Evolutionary conservation across 2,329 filamentous ascomycete genomes (phyloP).

Genomic region (Monilinia laxa): DNA sequence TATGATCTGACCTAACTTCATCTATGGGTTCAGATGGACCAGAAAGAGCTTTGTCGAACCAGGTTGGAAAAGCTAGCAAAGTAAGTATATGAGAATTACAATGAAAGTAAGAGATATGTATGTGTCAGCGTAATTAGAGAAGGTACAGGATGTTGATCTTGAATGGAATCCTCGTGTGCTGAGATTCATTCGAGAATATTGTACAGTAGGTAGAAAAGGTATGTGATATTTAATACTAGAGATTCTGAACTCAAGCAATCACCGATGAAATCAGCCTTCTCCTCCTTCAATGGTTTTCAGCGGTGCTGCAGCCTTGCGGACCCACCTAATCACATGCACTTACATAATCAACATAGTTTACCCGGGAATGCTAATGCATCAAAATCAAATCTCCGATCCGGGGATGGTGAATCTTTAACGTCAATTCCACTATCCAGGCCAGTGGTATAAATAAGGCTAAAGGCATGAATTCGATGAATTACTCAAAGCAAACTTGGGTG

Average conservation of each 20-base stretch:
- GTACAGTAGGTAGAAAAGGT: conserved; percentile 8
- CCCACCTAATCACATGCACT: conserved; percentile 8
- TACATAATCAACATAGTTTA: background rate
- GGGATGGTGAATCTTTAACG: conserved; percentile 4
- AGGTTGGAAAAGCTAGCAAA: conserved; percentile 1
- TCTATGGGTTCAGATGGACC: conserved; percentile 1
- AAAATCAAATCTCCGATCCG: conserved; percentile 16
- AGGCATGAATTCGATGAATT: background rate
- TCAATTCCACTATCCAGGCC: conserved; percentile 12
- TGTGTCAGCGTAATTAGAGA: conserved; percentile 9
- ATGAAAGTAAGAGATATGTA: conserved; percentile 3
- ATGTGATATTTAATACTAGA: background rate
- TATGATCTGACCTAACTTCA: conserved; percentile 7
- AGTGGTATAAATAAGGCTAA: background rate
- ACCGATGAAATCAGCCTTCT: background rate
- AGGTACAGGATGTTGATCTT: conserved; percentile 14
- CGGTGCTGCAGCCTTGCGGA: conserved; percentile 13
- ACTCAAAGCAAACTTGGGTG: background rate
- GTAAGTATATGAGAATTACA: conserved; percentile 16
- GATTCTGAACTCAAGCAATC: background rate
- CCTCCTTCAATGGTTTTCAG: conserved; percentile 7
- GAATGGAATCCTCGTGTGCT: conserved; percentile 12
- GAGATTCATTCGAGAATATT: conserved; percentile 10
- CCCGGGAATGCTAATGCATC: conserved; percentile 1
- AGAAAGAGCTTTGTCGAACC: conserved; percentile 20